phyloP scores from a whole-genome alignment of 106 monocot species.

The Chionographis japonica region DNA sequence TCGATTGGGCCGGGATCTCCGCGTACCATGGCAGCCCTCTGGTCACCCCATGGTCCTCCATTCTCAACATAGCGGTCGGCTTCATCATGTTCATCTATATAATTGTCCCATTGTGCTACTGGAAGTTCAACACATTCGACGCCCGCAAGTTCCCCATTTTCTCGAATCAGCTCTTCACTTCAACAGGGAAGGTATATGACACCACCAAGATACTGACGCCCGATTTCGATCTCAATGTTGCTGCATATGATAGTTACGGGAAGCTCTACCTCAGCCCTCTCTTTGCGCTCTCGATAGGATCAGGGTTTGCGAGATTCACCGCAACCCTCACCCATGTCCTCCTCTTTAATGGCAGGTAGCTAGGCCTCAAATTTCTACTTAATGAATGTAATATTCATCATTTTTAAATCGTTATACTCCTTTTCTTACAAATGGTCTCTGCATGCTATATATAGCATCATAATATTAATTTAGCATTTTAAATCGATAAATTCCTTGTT shows the following conservation, averaged over 20 bases:
- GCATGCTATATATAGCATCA: no score
- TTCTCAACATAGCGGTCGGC: conserved; percentile 60
- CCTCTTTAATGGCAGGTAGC: conserved; percentile 75
- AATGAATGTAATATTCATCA: not conserved
- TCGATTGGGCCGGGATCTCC: conserved; percentile 90
- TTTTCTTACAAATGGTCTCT: no score
- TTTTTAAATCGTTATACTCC: no score
- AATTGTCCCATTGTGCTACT: conserved; percentile 80
- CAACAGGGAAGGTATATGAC: conserved; percentile 59
- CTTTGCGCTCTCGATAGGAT: conserved; percentile 77
- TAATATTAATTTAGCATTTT: no score
- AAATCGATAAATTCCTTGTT: no score
- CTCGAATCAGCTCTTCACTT: conserved; percentile 81
- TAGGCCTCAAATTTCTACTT: no score
- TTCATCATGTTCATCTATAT: conserved; percentile 93
- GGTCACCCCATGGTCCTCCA: conserved; percentile 79
- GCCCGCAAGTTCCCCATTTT: conserved; percentile 86
- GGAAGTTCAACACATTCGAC: conserved; percentile 77
- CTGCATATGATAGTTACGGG: conserved; percentile 68
- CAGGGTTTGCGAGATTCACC: conserved; percentile 73
- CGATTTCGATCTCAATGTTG: conserved; percentile 63
- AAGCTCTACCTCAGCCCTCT: conserved; percentile 82
- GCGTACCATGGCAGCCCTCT: conserved; percentile 91
- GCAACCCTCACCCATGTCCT: conserved; percentile 75
- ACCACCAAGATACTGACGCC: conserved; percentile 59